Base-by-base conservation (phyloP, 352 stramenopile genomes). In the Globisporangium spinosum region DNA sequence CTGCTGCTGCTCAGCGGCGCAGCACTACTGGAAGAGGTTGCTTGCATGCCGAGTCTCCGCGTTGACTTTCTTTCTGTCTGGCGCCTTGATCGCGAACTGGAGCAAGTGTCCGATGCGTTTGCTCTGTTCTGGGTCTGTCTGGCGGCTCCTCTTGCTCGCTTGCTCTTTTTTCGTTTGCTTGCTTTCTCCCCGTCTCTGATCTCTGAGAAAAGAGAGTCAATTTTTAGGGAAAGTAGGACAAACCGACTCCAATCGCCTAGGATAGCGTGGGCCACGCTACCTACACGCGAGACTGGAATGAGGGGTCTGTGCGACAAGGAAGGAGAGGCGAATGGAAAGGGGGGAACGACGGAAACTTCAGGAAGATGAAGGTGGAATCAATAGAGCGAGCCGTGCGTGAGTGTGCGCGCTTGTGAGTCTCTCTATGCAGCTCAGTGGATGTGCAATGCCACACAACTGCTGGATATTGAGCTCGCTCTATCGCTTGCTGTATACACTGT, bases 81-180 rank as follows among this genome's bases (percentile, higher is more conserved):
- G 29, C 45, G 27, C 55, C 55, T 61, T 47, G 55, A 61, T 61
- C 55, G 55, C 29, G 55, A 49, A 49, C 40, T 49, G 40, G 40
- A 49, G 15, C 51, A 58, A 32, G 17, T 29, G 6, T n/a, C 22
- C 3, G 55, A 45, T 60, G 55, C 55, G 5, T 17, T 17, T 45
- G 38, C 15, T 45, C 6, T 60, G 40, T 47, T 49, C 40, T 49
- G 29, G 13, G 40, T 65, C 35, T 43, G 10, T 43, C 29, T 32
- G 29, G 43, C 59, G 43, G 9, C 59, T 65, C 38, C 40, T 64
- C 59, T 65, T 43, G 59, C 59, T 65, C 59, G 43, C 59, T 65
- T 25, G 40, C 40, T 49, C 40, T 49, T 57, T 65, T 61, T 61
- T 58, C 55, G 27, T 56, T n/a, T 61, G 27, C 12, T 45, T 45